Percentiles rank a stretch among this genome's conserved stretches.
Conservation (phyloP, 768 basidiomycete genomes). For the Lentinula guzmanii region DNA sequence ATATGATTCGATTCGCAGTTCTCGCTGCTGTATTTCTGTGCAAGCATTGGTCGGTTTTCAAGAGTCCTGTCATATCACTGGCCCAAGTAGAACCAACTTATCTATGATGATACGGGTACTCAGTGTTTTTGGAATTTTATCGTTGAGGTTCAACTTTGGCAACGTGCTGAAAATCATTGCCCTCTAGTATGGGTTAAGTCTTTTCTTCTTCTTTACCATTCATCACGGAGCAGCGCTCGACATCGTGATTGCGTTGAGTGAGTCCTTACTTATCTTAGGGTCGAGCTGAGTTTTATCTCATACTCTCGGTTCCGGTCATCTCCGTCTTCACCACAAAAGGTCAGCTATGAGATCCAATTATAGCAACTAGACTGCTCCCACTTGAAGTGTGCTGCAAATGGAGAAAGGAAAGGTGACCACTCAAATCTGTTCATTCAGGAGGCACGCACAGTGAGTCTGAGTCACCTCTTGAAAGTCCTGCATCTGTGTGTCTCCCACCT, state of each 20-base stretch:
- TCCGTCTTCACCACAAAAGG: constrained; percentile 3
- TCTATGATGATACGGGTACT: constrained; percentile 1
- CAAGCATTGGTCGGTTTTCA: background rate
- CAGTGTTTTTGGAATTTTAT: constrained; percentile 5
- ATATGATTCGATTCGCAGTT: background rate
- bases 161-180: too few species aligned
- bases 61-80: background rate
- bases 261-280: background rate
- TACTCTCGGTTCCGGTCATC: background rate
- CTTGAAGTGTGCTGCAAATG: background rate
- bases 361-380: background rate
- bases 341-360: background rate
- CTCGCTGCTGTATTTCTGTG: background rate
- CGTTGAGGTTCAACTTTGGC: background rate
- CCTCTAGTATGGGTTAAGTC: background rate
- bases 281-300: background rate
- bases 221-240: constrained; percentile 4
- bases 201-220: constrained; percentile 1
- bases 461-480: background rate
- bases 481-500: background rate
- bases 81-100: background rate
- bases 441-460: background rate
- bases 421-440: background rate
- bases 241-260: constrained; percentile 1
- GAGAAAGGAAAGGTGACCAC: background rate